These are phyloP conservation scores for Phytopythium oedochilum DNA, from an alignment of 352 stramenopile genomes.

Conservation along the genomic window DNA sequence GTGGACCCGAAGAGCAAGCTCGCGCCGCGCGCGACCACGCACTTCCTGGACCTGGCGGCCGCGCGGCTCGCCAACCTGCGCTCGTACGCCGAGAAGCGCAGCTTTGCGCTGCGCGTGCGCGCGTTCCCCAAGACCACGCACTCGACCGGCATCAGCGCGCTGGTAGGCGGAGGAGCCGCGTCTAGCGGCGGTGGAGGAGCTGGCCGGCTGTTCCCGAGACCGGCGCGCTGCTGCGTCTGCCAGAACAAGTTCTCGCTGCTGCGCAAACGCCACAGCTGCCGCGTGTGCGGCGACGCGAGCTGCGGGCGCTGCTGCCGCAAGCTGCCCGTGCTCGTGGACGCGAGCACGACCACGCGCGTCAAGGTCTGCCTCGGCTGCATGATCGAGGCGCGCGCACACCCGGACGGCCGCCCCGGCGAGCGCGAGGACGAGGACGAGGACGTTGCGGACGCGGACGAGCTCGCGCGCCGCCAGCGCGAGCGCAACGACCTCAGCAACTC, in stretches of 20 bases:
- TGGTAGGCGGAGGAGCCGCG: background rate
- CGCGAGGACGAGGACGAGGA: conserved; percentile 7
- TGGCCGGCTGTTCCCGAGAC: conserved; percentile 14
- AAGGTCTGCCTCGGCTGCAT: conserved; percentile 80
- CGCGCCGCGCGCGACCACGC: conserved; percentile 40
- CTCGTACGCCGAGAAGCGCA: conserved; percentile 61
- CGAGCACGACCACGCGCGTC: conserved; percentile 51
- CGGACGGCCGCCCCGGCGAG: conserved; percentile 22
- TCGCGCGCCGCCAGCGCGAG: conserved; percentile 22
- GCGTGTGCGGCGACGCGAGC: conserved; percentile 59
- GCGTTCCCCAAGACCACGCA: conserved; percentile 1
- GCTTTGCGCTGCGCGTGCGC: conserved; percentile 53
- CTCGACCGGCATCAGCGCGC: background rate
- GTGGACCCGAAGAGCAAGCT: conserved; percentile 80
- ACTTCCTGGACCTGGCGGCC: conserved; percentile 61
- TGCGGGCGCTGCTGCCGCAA: conserved; percentile 74
- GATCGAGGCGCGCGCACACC: conserved; percentile 55
- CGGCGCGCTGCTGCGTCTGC: conserved; percentile 56
- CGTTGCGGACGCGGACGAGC: conserved; percentile 47
- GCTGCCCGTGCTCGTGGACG: conserved; percentile 60
- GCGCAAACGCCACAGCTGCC: conserved; percentile 72
- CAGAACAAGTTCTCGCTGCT: conserved; percentile 67
- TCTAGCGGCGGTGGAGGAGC: background rate
- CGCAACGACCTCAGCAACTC: conserved; percentile 46
- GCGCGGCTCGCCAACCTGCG: conserved; percentile 52